Percentiles rank a stretch among this genome's conserved stretches.
These are phyloP conservation scores for Chytridium lagenaria DNA, from an alignment of 371 early-diverging fungal genomes.

Conservation along the genomic window DNA sequence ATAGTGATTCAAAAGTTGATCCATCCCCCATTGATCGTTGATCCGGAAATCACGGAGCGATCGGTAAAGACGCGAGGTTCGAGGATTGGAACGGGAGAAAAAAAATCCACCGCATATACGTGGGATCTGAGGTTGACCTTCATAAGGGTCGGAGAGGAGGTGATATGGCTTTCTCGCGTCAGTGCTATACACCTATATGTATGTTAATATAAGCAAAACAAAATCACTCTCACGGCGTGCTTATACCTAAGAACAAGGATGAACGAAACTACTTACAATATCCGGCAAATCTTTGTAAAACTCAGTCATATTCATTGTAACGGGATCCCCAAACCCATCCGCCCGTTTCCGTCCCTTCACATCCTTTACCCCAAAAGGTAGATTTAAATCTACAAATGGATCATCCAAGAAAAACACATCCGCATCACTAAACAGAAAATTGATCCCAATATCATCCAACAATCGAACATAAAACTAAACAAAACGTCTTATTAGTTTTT, in stretches of 20 bases:
- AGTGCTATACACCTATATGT: slow-evolving; percentile 21
- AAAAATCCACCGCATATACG: slow-evolving; percentile 32
- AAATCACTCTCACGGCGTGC: not conserved
- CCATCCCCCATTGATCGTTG: slow-evolving; percentile 33
- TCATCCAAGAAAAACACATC: slow-evolving; percentile 17
- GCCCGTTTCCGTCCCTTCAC: not conserved
- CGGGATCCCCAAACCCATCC: not conserved
- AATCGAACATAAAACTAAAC: slow-evolving; percentile 12
- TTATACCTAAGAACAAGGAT: not conserved
- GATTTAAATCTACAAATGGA: slow-evolving; percentile 23
- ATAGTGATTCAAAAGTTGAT: slow-evolving; percentile 10
- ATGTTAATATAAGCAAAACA: not conserved
- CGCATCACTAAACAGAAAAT: slow-evolving; percentile 26
- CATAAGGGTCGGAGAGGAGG: slow-evolving; percentile 26
- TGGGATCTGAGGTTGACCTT: slow-evolving; percentile 22
- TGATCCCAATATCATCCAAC: not conserved
- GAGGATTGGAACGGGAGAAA: slow-evolving; percentile 12
- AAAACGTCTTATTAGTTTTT: not conserved
- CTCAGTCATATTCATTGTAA: not conserved
- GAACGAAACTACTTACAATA: not conserved
- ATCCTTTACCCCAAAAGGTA: slow-evolving; percentile 18
- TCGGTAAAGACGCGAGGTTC: slow-evolving; percentile 1
- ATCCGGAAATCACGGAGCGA: not conserved
- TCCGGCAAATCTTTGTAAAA: slow-evolving; percentile 2
- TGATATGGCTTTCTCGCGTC: slow-evolving; percentile 23